phyloP scores from a whole-genome alignment of 495 filamentous ascomycete genomes.

The Trichoderma erinaceum region DNA sequence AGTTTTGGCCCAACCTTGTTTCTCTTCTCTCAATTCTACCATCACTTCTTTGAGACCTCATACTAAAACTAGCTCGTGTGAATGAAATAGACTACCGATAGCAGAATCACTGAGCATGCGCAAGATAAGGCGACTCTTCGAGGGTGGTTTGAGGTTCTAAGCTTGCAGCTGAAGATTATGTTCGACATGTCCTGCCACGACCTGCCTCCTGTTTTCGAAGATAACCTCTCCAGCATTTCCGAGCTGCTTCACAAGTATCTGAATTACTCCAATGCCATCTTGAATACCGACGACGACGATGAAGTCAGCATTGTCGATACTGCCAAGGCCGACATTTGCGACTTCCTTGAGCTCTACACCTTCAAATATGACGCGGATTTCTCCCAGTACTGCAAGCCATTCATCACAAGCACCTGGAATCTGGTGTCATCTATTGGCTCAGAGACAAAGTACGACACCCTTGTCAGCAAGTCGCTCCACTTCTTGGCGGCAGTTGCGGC shows the following conservation, averaged over 20 bases:
- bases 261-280: slow-evolving; percentile 72
- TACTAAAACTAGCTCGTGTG: slow-evolving; percentile 19
- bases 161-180: slow-evolving; percentile 80
- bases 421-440: slow-evolving; percentile 79
- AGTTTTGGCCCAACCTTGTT: background rate
- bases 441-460: slow-evolving; percentile 86
- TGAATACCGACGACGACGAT: slow-evolving; percentile 76
- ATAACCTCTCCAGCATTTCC: slow-evolving; percentile 69
- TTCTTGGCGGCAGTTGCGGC: slow-evolving; percentile 87
- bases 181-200: slow-evolving; percentile 97
- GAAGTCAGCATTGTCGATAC: slow-evolving; percentile 79
- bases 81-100: slow-evolving; percentile 59
- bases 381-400: slow-evolving; percentile 64
- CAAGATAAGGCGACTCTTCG: slow-evolving; percentile 64
- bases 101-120: slow-evolving; percentile 66
- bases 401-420: slow-evolving; percentile 84
- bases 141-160: slow-evolving; percentile 72
- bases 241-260: slow-evolving; percentile 86
- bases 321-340: slow-evolving; percentile 87
- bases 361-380: slow-evolving; percentile 95
- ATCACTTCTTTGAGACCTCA: background rate
- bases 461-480: slow-evolving; percentile 90
- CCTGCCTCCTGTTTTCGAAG: slow-evolving; percentile 86
- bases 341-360: slow-evolving; percentile 76
- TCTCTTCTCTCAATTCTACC: slow-evolving; percentile 15